Conservation (phyloP, 2,329 filamentous ascomycete genomes). For the Akanthomyces muscarius region DNA sequence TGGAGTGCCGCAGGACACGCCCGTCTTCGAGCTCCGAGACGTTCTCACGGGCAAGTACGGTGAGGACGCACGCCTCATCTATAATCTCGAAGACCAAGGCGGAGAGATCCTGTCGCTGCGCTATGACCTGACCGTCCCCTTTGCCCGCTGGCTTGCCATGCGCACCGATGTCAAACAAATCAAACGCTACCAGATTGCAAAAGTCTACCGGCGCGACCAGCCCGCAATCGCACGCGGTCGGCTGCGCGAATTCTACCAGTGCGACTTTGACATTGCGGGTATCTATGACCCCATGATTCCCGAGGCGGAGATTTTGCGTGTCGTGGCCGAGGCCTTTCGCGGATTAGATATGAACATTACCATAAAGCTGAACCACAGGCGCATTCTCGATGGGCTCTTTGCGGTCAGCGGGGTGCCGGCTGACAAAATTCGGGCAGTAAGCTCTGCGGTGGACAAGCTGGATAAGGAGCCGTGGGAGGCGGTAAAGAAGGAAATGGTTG, state of each 20-base stretch:
- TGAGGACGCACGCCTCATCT: conserved; percentile 88
- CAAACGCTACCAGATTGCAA: conserved; percentile 92
- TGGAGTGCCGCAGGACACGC: conserved; percentile 73
- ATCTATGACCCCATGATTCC: conserved; percentile 85
- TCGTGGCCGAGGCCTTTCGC: conserved; percentile 81
- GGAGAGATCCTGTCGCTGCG: conserved; percentile 71
- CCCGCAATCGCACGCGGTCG: conserved; percentile 78
- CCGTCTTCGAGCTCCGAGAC: conserved; percentile 81
- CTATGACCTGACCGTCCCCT: conserved; percentile 85
- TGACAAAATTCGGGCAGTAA: conserved; percentile 84
- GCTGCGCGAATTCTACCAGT: conserved; percentile 96
- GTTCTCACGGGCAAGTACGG: conserved; percentile 90
- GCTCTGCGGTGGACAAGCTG: conserved; percentile 89
- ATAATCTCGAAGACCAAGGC: conserved; percentile 81
- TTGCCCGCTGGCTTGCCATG: conserved; percentile 90
- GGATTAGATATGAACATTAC: conserved; percentile 71
- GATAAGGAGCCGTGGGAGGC: conserved; percentile 90
- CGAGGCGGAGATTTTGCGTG: conserved; percentile 82
- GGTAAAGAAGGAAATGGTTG: conserved; percentile 87
- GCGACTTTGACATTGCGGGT: conserved; percentile 93
- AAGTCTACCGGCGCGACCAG: conserved; percentile 58
- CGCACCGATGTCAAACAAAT: conserved; percentile 77
- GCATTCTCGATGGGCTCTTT: conserved; percentile 83
- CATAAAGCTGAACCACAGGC: conserved; percentile 77
- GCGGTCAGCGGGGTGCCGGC: conserved; percentile 76